Evolutionary conservation across 2,329 filamentous ascomycete genomes (phyloP).

Genomic region (Zymoseptoria passerinii): DNA sequence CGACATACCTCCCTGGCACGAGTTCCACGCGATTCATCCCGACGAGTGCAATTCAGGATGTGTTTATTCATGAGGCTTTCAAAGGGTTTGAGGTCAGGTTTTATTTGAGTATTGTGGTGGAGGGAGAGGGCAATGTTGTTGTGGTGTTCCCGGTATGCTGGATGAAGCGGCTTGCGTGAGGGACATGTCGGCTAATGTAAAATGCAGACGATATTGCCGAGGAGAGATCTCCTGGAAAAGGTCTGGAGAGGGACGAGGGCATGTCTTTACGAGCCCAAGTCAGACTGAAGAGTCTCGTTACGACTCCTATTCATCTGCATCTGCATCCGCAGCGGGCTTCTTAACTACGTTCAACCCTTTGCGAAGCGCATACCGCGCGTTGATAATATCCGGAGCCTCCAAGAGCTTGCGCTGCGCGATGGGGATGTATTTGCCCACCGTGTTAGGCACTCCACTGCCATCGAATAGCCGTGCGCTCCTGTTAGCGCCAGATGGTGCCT

Average conservation of each 20-base stretch:
- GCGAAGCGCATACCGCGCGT: slow-evolving; percentile 48
- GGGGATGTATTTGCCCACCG: slow-evolving; percentile 51
- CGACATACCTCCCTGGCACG: slow-evolving; percentile 54
- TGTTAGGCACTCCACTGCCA: slow-evolving; percentile 46
- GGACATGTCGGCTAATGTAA: slow-evolving; percentile 3
- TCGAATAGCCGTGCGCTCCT: slow-evolving; percentile 49
- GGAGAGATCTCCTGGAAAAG: slow-evolving; percentile 65
- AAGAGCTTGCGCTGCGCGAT: slow-evolving; percentile 49
- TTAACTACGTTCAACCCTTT: slow-evolving; percentile 34
- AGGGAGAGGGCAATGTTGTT: slow-evolving; percentile 77
- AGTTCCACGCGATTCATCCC: slow-evolving; percentile 71
- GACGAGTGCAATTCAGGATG: slow-evolving; percentile 82
- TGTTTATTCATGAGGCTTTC: slow-evolving; percentile 93
- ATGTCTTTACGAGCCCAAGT: slow-evolving; percentile 67
- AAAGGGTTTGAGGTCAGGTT: slow-evolving; percentile 83
- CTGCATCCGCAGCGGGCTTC: slow-evolving; percentile 4
- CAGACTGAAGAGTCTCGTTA: slow-evolving; percentile 25
- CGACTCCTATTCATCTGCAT: slow-evolving; percentile 11
- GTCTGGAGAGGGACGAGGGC: slow-evolving; percentile 82
- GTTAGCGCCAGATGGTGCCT: not conserved
- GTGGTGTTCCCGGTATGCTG: slow-evolving; percentile 80
- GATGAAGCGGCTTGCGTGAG: not conserved
- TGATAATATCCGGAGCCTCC: slow-evolving; percentile 54
- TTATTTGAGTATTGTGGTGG: slow-evolving; percentile 82
- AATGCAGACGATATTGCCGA: slow-evolving; percentile 57